A percentile compares a stretch with the other conserved stretches of the same genome.
phyloP scores from a whole-genome alignment of 2,329 filamentous ascomycete genomes.

The Fusarium cyanostomum region DNA sequence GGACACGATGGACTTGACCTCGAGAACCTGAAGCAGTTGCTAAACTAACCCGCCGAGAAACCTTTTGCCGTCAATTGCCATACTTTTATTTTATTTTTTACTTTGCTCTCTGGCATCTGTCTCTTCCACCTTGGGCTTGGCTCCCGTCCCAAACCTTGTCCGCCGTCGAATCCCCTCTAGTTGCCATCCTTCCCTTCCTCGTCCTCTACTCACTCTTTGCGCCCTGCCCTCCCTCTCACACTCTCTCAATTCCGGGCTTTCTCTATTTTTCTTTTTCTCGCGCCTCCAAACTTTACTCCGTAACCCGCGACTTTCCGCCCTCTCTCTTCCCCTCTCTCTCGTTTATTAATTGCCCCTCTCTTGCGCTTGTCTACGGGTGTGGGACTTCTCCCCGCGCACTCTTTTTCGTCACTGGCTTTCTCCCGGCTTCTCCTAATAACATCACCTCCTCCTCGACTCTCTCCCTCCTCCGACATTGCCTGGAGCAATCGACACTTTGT shows the following conservation, averaged over 20 bases:
- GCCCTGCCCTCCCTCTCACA: neutral
- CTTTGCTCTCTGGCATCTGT: conserved; percentile 12
- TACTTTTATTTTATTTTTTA: neutral
- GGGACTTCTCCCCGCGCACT: conserved; percentile 11
- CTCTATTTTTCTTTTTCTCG: conserved; percentile 3
- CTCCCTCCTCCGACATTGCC: conserved; percentile 24
- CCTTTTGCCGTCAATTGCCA: neutral
- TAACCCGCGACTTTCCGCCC: conserved; percentile 26
- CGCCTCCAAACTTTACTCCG: conserved; percentile 2
- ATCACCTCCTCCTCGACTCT: conserved; percentile 2
- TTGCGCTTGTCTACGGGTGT: conserved; percentile 6
- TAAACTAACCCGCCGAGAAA: neutral
- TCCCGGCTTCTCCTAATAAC: conserved; percentile 14
- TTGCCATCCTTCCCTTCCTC: conserved; percentile 26
- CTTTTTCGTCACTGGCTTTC: neutral
- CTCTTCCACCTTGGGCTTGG: conserved; percentile 22
- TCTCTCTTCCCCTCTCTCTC: conserved; percentile 3
- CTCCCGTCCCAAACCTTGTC: conserved; percentile 38
- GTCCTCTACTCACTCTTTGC: neutral
- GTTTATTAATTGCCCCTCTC: conserved; percentile 30
- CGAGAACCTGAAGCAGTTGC: conserved; percentile 6
- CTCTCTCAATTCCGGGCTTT: conserved; percentile 29
- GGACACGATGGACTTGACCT: conserved; percentile 5
- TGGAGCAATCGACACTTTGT: conserved; percentile 28
- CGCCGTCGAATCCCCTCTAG: conserved; percentile 36